Evolutionary conservation across 2,329 filamentous ascomycete genomes (phyloP).

Genomic region (Paradendryphiella salina): DNA sequence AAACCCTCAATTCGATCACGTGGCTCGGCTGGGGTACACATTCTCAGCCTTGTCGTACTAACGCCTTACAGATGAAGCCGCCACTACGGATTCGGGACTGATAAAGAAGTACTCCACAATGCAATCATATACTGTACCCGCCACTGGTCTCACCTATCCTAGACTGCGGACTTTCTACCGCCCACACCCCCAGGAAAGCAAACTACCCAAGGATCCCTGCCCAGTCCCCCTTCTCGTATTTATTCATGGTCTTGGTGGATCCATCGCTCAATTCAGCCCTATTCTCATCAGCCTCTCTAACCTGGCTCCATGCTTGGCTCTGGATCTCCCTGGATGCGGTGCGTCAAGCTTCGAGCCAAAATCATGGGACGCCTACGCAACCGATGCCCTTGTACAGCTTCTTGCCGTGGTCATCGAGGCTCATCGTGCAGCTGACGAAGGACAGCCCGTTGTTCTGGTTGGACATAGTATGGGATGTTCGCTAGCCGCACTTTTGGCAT

Average conservation of each 20-base stretch:
- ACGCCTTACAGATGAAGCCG: slow-evolving; percentile 46
- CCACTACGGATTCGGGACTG: slow-evolving; percentile 72
- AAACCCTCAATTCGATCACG: slow-evolving; percentile 13
- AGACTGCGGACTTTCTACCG: slow-evolving; percentile 81
- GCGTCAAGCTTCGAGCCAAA: slow-evolving; percentile 73
- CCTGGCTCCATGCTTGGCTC: slow-evolving; percentile 78
- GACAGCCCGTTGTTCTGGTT: slow-evolving; percentile 76
- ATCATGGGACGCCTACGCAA: slow-evolving; percentile 76
- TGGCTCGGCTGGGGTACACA: slow-evolving; percentile 2
- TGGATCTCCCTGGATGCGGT: slow-evolving; percentile 91
- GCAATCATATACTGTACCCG: slow-evolving; percentile 70
- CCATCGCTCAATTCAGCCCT: slow-evolving; percentile 81
- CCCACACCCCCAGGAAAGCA: slow-evolving; percentile 77
- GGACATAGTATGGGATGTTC: slow-evolving; percentile 91
- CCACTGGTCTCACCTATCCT: slow-evolving; percentile 67
- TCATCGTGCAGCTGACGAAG: slow-evolving; percentile 65
- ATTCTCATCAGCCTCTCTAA: slow-evolving; percentile 81
- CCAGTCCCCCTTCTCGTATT: slow-evolving; percentile 86
- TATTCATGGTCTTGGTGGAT: slow-evolving; percentile 91
- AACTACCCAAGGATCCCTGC: slow-evolving; percentile 72
- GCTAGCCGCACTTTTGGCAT: slow-evolving; percentile 72
- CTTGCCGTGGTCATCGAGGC: slow-evolving; percentile 74
- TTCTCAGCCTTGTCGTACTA: slow-evolving; percentile 8
- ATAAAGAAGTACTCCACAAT: slow-evolving; percentile 75
- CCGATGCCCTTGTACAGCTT: slow-evolving; percentile 73